Percentiles rank a stretch among this genome's conserved stretches.
Conservation (phyloP, 2,329 filamentous ascomycete species). For the Paraphaeosphaeria sporulosa region DNA sequence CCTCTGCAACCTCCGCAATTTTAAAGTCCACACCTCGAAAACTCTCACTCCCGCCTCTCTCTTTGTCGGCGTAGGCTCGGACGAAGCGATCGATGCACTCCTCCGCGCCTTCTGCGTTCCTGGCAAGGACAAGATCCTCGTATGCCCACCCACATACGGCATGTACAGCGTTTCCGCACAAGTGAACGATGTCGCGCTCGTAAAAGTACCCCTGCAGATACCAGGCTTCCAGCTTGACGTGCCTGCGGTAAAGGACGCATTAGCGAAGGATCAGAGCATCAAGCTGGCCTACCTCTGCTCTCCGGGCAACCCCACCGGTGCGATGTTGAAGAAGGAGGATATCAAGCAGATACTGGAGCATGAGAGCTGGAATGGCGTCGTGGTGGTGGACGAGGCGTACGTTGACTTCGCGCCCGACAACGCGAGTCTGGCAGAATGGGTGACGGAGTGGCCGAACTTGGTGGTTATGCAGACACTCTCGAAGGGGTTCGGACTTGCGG, state of each 20-base stretch:
- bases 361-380: slow-evolving; percentile 92
- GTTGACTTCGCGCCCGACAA: slow-evolving; percentile 87
- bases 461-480: slow-evolving; percentile 99
- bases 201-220: slow-evolving; percentile 82
- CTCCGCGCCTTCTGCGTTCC: slow-evolving; percentile 93
- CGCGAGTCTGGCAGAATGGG: slow-evolving; percentile 88
- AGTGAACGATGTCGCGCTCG: slow-evolving; percentile 87
- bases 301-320: slow-evolving; percentile 91
- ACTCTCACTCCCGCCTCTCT: slow-evolving; percentile 80
- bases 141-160: slow-evolving; percentile 95
- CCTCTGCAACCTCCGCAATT: slow-evolving; percentile 87
- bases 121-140: slow-evolving; percentile 86
- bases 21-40: slow-evolving; percentile 78
- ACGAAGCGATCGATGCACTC: slow-evolving; percentile 95
- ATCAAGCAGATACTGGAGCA: slow-evolving; percentile 79
- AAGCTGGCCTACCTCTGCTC: slow-evolving; percentile 95
- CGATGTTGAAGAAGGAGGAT: slow-evolving; percentile 77
- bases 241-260: slow-evolving; percentile 70
- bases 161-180: slow-evolving; percentile 97
- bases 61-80: slow-evolving; percentile 94
- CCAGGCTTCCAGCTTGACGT: slow-evolving; percentile 76
- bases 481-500: slow-evolving; percentile 95
- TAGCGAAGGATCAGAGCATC: slow-evolving; percentile 71
- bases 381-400: slow-evolving; percentile 95
- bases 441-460: slow-evolving; percentile 89